Evolutionary conservation across 2,329 filamentous ascomycete genomes (phyloP), one percentile per base, ranked within the genome.

Genomic region (Lasiodiplodia theobromae): DNA sequence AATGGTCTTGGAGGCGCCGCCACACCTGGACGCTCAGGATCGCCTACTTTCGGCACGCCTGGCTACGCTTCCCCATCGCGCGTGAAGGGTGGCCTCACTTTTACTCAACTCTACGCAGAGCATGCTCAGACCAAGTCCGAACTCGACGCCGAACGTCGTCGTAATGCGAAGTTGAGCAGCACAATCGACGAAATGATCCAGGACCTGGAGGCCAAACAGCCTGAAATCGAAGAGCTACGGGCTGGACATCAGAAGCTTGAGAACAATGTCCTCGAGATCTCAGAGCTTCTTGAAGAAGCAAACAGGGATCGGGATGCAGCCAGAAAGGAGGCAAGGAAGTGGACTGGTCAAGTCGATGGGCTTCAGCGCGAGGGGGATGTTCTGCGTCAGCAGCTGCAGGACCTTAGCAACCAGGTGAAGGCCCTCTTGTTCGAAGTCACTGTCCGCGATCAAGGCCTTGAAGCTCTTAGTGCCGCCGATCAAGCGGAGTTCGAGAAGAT

Each of bases 401-500:
- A 98, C 78, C 86, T 97, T 23, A 94, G 94, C 74, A 90, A 92
- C 0, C 94, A 99, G 79, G 88, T 97, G 71, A 96, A 97, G 78
- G 90, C 97, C 76, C 86, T 99, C 6, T 86, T 97, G 4, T 92
- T 96, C 79, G 95, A 97, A 78, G 86, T 94, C 68, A 91, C 96
- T 74, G 89, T 92, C 23, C 88, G 90, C 67, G 92, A 97, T 74
- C 91, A 92, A 78, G 95, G 94, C 28, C 81, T 91, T 57, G 89
- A 91, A 49, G 86, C 90, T 67, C 85, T 96, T 57, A 89, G 86
- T 7, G 84, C 88, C 0, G 90, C 93, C 70, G 92, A 97, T 72
- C 88, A 88, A 25, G 84, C 88, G 57, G 91, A 93, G 69, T 86
- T 97, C 47, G 89, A 96, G 77, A 90, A 91, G 71, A 86, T 97